Evolutionary conservation across 1,139 yeast species (phyloP), one percentile per base, ranked within the genome.

Genomic region (Sugiyamaella novakii): DNA sequence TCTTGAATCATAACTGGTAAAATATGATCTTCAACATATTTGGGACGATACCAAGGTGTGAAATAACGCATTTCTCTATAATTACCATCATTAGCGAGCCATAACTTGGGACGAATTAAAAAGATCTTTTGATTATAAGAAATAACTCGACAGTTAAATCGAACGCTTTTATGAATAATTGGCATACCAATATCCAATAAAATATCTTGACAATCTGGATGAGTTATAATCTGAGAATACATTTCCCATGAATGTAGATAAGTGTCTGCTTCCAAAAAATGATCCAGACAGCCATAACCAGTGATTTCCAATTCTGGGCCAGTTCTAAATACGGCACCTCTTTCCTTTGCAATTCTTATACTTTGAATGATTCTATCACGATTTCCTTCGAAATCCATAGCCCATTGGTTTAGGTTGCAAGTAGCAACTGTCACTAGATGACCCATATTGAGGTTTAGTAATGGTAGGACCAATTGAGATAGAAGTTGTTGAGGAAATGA

Each of bases 51-150:
- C 98, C 98, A 92, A 11, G 98, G 96, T 0, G 96, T 87, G 66
- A 92, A 92, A 67, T 83, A 89, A 59, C 99, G 78, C 98, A 92
- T 91, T 68, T 92, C 99, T 46, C 98, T 78, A 70, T 94, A 92
- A 65, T 92, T 92, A 1, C 99, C 99, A 70, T 92, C 98, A 65
- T 92, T 94, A 17, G 98, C 98, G 47, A 94, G 76, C 78, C 87
- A 84, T 41, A 92, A 67, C 65, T 92, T 92, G 21, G 99, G 99
- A 62, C 98, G 80, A 58, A 92, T 92, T 58, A 91, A 74, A 44
- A 91, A 70, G 50, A 92, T 85, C 63, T 80, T 73, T 19, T 92
- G 89, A 69, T 89, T 81, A 65, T 80, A 79, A 1, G 96, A 85
- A 47, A 92, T 72, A 42, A 92, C 70, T 56, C 99, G 80, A 71